Evolutionary conservation across 768 basidiomycete genomes (phyloP).

Genomic region (Mycena galericulata): DNA sequence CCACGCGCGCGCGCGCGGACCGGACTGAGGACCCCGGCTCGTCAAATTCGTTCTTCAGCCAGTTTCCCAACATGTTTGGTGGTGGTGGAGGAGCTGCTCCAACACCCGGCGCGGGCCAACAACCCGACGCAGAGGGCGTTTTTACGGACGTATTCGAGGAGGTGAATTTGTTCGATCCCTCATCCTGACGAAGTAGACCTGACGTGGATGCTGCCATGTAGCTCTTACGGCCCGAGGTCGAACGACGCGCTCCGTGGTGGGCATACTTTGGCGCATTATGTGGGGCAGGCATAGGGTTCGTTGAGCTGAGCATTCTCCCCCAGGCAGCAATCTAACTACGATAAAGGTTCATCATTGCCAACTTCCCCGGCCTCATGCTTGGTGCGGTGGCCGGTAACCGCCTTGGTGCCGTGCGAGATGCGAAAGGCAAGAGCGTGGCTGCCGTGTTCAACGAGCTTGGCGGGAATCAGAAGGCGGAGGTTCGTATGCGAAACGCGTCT

Average conservation of each 20-base stretch:
- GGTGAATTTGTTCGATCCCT: constrained; percentile 56
- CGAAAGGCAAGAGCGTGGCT: constrained; percentile 94
- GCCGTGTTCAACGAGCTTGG: constrained; percentile 86
- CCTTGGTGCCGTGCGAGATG: constrained; percentile 92
- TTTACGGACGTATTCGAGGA: constrained; percentile 95
- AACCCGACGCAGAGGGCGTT: constrained; percentile 83
- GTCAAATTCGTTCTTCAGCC: constrained; percentile 79
- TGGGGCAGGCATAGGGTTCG: constrained; percentile 61
- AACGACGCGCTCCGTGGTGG: constrained; percentile 70
- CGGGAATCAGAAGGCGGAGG: constrained; percentile 88
- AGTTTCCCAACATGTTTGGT: constrained; percentile 81
- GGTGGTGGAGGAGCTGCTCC: constrained; percentile 47
- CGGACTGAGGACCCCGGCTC: constrained; percentile 73
- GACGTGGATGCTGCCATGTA: constrained; percentile 40
- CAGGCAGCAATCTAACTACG: background rate
- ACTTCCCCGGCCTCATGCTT: constrained; percentile 87
- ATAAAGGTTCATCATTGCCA: constrained; percentile 68
- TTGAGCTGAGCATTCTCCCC: constrained; percentile 42
- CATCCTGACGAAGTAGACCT: background rate
- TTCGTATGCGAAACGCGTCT: constrained; percentile 44
- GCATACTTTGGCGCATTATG: constrained; percentile 64
- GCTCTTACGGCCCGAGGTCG: constrained; percentile 87
- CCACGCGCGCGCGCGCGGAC: constrained; percentile 62
- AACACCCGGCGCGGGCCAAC: constrained; percentile 44
- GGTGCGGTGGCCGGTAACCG: constrained; percentile 91